Evolutionary conservation across 768 basidiomycete species (phyloP), one percentile per base, ranked within the genome.

Genomic region (Podaxis sp.): DNA sequence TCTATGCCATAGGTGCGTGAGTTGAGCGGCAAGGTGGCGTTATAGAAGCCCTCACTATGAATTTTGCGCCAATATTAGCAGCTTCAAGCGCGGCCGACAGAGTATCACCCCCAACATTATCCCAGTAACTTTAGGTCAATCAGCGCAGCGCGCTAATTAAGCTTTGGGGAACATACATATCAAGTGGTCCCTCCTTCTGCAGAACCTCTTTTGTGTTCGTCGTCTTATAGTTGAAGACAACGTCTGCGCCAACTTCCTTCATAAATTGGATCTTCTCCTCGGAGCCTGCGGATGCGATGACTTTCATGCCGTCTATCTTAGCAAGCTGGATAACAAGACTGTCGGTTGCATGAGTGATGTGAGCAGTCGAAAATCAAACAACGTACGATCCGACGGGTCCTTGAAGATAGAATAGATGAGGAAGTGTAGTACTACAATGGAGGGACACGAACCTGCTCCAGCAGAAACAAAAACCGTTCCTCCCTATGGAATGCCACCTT

Each of bases 201-300:
- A 90, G 73, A 5, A 82, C 69, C 6, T 82, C 78, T 2, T 65
- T 66, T 0, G 80, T 79, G 52, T 74, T 71, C 1, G 72, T 68
- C 0, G 74, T 84, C 74, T 88, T 86, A 71, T 86, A 88, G 72
- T 88, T 86, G 74, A 87, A 86, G 0, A 74, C 78, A n/a, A 83
- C 74, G 61, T 88, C 85, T 0, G 79, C 80, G 1, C 85, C 86
- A 4, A 86, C 63, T 6, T 75, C 74, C 52, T 73, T 74, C 67
- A 87, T 65, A 61, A 77, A 86, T 7, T 71, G 70, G 4, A 88
- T 82, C 71, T 90, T 88, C 38, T 82, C 79, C 36, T 86, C 83
- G 0, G 80, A 78, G 1, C 89, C 86, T 0, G 84, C 82, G 0
- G 82, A 85, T 0, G 80, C 83, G 59, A 90, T 83, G 28, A 88